Conservation (phyloP, 164 flowering plant species). For the Macadamia integrifolia region DNA sequence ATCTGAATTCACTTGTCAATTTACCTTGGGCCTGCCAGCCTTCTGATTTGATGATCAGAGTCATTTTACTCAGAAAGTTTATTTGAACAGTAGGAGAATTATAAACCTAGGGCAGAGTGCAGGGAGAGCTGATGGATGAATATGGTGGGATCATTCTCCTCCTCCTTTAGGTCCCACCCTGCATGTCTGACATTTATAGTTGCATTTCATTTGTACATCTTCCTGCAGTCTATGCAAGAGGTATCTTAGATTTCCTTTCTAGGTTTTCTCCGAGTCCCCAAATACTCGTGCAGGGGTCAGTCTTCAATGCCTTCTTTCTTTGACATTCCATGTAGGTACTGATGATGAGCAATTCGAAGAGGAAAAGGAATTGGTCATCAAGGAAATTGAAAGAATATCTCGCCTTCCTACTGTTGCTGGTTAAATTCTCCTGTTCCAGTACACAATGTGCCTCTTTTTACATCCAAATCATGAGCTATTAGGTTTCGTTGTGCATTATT, state of each 20-base stretch:
- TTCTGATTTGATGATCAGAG: not conserved
- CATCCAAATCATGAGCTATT: no score
- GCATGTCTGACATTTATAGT: not conserved
- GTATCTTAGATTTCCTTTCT: not conserved
- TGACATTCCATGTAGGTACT: constrained; percentile 32
- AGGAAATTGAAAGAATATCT: constrained; percentile 79
- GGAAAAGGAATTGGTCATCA: constrained; percentile 81
- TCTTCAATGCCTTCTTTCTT: not conserved
- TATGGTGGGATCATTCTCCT: not conserved
- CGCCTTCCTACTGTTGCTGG: constrained; percentile 25
- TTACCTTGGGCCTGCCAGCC: no score
- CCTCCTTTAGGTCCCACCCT: not conserved
- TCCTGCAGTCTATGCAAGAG: no score
- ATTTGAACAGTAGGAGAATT: not conserved
- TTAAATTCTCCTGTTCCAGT: constrained; percentile 8
- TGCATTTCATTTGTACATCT: not conserved
- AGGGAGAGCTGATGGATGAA: not conserved
- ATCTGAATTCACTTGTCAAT: no score
- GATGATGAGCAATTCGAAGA: constrained; percentile 96
- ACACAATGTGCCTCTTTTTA: no score
- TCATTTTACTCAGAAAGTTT: not conserved
- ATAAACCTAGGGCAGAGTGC: not conserved
- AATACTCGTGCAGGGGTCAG: not conserved
- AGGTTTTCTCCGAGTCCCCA: not conserved
- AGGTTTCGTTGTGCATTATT: no score